Percentiles rank a stretch among this genome's conserved stretches.
phyloP scores from a whole-genome alignment of 345 rosid genomes.

The Eutrema heterophyllum region DNA sequence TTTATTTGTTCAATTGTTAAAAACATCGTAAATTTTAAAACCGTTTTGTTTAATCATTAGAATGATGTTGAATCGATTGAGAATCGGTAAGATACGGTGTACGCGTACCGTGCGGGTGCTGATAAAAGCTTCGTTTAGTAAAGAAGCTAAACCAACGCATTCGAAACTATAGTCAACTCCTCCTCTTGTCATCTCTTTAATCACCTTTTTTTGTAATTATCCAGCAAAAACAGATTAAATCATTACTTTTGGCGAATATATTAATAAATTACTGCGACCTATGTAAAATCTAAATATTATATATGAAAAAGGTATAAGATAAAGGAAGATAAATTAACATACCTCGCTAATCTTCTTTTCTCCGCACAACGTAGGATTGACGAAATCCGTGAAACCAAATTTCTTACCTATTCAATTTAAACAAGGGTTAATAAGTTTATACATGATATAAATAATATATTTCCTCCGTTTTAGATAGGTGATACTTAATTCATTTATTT shows the following conservation, averaged over 20 bases:
- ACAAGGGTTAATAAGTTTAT: not conserved
- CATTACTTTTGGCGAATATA: not conserved
- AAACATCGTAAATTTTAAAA: not conserved
- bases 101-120: conserved; percentile 43
- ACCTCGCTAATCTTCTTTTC: conserved; percentile 45
- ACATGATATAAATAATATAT: not conserved
- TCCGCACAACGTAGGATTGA: conserved; percentile 48
- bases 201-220: conserved; percentile 36
- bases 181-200: conserved; percentile 51
- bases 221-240: not conserved
- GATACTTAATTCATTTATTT: not conserved
- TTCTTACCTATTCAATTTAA: conserved; percentile 36
- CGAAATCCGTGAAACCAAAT: conserved; percentile 64
- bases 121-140: conserved; percentile 46
- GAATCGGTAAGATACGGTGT: not conserved
- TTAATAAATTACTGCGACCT: not conserved
- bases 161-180: conserved; percentile 87
- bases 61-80: not conserved
- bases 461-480: not conserved
- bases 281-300: not conserved
- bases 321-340: not conserved
- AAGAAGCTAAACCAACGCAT: conserved; percentile 58
- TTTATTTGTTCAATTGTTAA: not conserved
- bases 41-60: not conserved
- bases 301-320: not conserved